Base-by-base conservation (phyloP, 2,329 filamentous ascomycete species). In the Microsporum audouinii region DNA sequence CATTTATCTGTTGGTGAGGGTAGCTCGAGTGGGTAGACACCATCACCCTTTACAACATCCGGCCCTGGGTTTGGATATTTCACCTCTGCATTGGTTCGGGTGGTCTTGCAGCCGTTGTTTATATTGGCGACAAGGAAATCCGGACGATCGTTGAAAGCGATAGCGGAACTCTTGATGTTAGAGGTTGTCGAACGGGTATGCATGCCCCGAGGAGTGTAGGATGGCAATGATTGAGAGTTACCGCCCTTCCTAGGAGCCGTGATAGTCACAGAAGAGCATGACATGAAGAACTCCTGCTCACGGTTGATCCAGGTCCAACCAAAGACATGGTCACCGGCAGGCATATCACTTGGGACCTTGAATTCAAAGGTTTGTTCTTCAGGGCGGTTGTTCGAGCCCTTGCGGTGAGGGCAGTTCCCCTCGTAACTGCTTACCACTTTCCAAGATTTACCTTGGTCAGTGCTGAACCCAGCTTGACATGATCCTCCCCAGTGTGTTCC, bases 241-340 rank as follows among this genome's bases (percentile, higher is more conserved):
- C 55, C 57, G 41, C 14, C 49, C 10, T 57, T 14, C 29, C 49
- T 45, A 4, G 43, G 45, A 12, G n/a, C 5, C 3, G 68, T 68
- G 61, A 80, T 79, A 5, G 72, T 73, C 31, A 80, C 75, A 8
- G 73, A 70, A 1, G 77, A 75, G 58, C 78, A 80, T 59, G 75
- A 75, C 72, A 76, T 76, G 63, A 74, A 76, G 62, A 75, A 71
- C 62, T 78, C 77, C 59, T 76, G 70, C 66, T 79, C 77, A 31
- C 78, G 73, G 59, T 79, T 79, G 53, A 78, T 67, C 78, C 77
- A 79, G 1, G 74, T 74, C 78, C 66, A 79, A 0, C 72, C 73
- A 62, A 79, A 79, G 14, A 79, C 64, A 10, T 72, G 74, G 5
- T 73, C 66, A 6, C 77, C 77, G 3, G 68, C 61, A 1, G 73